phyloP scores from a whole-genome alignment of 768 basidiomycete genomes.

The Leccinellum albellum region DNA sequence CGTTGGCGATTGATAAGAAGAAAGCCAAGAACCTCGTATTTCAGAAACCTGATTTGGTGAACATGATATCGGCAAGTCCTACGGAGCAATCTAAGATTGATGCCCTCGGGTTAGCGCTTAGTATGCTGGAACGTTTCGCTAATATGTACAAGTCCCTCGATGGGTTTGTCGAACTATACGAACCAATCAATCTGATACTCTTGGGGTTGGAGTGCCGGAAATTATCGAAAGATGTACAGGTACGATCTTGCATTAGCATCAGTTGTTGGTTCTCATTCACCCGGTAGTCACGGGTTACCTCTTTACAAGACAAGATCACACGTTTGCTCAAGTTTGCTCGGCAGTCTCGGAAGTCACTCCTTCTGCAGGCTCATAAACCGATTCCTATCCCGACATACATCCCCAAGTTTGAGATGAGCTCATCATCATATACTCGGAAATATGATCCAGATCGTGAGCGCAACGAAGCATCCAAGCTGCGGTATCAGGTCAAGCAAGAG shows the following conservation, averaged over 20 bases:
- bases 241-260: conserved; percentile 26
- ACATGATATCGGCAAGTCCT: conserved; percentile 35
- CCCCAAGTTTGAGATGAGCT: conserved; percentile 84
- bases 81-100: conserved; percentile 70
- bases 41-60: conserved; percentile 45
- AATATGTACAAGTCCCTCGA: conserved; percentile 74
- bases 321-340: conserved; percentile 71
- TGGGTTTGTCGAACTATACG: conserved; percentile 82
- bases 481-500: conserved; percentile 90
- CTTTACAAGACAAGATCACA: conserved; percentile 46
- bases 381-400: conserved; percentile 92
- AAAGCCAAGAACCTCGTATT: conserved; percentile 38
- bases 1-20: conserved; percentile 37
- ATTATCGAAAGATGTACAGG: conserved; percentile 54
- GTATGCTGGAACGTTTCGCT: conserved; percentile 63
- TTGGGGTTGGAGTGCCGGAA: conserved; percentile 43
- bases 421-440: conserved; percentile 69
- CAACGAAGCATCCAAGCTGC: conserved; percentile 81
- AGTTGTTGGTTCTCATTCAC: conserved; percentile 10
- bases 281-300: conserved; percentile 45
- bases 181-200: conserved; percentile 62
- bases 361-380: conserved; percentile 89
- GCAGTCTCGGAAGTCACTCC: conserved; percentile 72
- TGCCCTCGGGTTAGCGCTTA: conserved; percentile 58
- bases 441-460: conserved; percentile 93